These are phyloP conservation scores for Candida maris DNA, from an alignment of 805 yeast genomes.

Conservation along the genomic window DNA sequence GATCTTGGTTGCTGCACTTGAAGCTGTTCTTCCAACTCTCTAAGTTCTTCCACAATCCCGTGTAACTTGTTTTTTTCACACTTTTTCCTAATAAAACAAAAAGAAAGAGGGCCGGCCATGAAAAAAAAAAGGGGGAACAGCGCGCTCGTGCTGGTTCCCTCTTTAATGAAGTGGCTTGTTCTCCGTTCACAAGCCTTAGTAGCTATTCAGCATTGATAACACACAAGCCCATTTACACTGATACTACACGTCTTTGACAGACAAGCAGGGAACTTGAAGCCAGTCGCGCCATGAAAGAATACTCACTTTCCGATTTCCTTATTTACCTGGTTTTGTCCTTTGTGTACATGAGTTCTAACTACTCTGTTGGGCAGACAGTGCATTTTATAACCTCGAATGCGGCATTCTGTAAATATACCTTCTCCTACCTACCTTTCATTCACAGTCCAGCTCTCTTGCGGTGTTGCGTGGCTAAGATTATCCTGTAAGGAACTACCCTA, in stretches of 20 bases:
- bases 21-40: conserved; percentile 32
- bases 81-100: no score
- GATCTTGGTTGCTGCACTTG: conserved; percentile 46
- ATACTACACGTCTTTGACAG: neutral
- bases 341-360: conserved; percentile 25
- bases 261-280: neutral
- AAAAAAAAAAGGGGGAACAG: no score
- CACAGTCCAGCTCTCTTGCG: no score
- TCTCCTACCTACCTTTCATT: no score
- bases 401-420: conserved; percentile 18
- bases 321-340: conserved; percentile 23
- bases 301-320: conserved; percentile 26
- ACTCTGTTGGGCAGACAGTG: conserved; percentile 17
- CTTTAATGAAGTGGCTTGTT: no score
- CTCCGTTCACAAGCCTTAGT: no score
- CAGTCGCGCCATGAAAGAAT: conserved; percentile 26
- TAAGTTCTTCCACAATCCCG: conserved; percentile 14
- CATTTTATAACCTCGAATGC: conserved; percentile 17
- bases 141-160: no score
- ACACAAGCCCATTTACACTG: no score
- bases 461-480: no score
- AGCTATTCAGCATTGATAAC: no score
- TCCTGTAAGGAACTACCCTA: conserved; percentile 3
- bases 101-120: no score
- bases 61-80: no score